phyloP scores from a whole-genome alignment of 2,329 filamentous ascomycete genomes.

The Fusarium zealandicum region DNA sequence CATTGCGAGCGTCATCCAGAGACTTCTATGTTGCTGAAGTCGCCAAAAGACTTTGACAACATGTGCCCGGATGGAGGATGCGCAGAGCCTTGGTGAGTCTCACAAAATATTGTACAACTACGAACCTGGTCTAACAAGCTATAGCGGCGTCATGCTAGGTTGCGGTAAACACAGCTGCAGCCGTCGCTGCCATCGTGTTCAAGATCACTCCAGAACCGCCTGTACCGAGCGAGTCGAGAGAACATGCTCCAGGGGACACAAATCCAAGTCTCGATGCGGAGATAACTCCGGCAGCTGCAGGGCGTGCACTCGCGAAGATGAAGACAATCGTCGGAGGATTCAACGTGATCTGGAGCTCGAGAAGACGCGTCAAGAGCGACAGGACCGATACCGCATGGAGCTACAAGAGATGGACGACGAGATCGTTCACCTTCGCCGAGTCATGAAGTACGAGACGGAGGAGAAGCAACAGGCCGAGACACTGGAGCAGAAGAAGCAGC shows the following conservation, averaged over 20 bases:
- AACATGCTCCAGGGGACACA: constrained; percentile 62
- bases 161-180: constrained; percentile 68
- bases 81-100: constrained; percentile 62
- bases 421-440: constrained; percentile 55
- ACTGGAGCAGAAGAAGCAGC: constrained; percentile 54
- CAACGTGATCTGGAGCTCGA: constrained; percentile 61
- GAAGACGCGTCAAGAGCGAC: constrained; percentile 51
- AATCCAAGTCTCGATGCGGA: constrained; percentile 55
- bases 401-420: constrained; percentile 62
- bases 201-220: constrained; percentile 60
- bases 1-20: constrained; percentile 67
- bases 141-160: constrained; percentile 56
- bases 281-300: constrained; percentile 51
- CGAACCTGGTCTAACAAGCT: neutral
- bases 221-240: constrained; percentile 50
- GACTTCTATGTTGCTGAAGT: constrained; percentile 53
- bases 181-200: constrained; percentile 66
- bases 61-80: constrained; percentile 76
- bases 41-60: constrained; percentile 64
- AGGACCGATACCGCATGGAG: constrained; percentile 53
- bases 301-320: constrained; percentile 60
- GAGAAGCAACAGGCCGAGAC: constrained; percentile 52
- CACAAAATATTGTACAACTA: neutral
- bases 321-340: constrained; percentile 51
- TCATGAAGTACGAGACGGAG: constrained; percentile 53